These are phyloP conservation scores for Solanum gracilifrons DNA, from an alignment of 257 asterid genomes.

Conservation along the genomic window DNA sequence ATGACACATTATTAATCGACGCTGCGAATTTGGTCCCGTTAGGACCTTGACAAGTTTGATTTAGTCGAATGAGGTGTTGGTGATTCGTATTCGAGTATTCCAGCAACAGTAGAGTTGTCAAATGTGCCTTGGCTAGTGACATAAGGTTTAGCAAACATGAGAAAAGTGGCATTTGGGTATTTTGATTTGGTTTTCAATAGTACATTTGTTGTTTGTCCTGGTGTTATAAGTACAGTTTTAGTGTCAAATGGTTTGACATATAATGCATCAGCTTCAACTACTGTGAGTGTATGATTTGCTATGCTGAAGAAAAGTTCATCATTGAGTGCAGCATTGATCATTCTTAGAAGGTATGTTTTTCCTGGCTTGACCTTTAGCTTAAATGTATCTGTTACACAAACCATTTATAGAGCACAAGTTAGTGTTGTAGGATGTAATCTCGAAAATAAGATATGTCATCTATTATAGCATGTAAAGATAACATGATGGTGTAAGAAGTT, in stretches of 20 bases:
- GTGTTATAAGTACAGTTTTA: slow-evolving; percentile 25
- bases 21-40: slow-evolving; percentile 30
- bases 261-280: slow-evolving; percentile 36
- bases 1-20: slow-evolving; percentile 35
- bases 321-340: slow-evolving; percentile 36
- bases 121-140: slow-evolving; percentile 32
- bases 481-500: background rate
- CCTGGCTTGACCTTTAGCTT: slow-evolving; percentile 19
- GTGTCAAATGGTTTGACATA: slow-evolving; percentile 37
- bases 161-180: slow-evolving; percentile 14
- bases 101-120: slow-evolving; percentile 40
- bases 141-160: slow-evolving; percentile 27
- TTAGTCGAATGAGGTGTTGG: background rate
- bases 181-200: slow-evolving; percentile 21
- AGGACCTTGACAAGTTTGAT: slow-evolving; percentile 33
- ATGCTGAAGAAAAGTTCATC: slow-evolving; percentile 30
- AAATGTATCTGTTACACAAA: slow-evolving; percentile 16
- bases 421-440: background rate
- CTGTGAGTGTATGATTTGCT: slow-evolving; percentile 35
- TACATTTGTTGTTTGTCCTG: slow-evolving; percentile 42
- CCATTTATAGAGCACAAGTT: background rate
- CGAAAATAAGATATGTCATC: background rate
- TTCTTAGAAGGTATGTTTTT: slow-evolving; percentile 20
- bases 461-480: background rate
- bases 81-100: slow-evolving; percentile 28